A percentile compares a stretch with the other conserved stretches of the same genome.
phyloP scores from a whole-genome alignment of 1,139 yeast species.

The Debaryomyces sp. region DNA sequence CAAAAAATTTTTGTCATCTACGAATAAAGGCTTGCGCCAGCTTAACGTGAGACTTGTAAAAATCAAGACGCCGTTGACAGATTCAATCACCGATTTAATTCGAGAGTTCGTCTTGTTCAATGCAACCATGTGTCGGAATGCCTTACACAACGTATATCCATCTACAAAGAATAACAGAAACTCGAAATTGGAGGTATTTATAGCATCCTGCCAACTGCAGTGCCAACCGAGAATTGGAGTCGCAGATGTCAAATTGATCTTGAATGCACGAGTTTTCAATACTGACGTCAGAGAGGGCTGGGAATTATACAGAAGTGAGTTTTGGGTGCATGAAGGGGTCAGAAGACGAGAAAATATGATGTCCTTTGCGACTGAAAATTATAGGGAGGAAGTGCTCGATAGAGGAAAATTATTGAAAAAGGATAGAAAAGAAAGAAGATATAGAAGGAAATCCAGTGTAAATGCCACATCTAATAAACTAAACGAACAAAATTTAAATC shows the following conservation, averaged over 20 bases:
- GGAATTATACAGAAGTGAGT: slow-evolving; percentile 92
- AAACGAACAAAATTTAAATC: slow-evolving; percentile 32
- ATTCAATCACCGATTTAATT: slow-evolving; percentile 48
- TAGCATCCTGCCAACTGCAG: slow-evolving; percentile 47
- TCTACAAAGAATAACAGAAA: slow-evolving; percentile 31
- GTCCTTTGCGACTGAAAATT: slow-evolving; percentile 30
- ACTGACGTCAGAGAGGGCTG: slow-evolving; percentile 90
- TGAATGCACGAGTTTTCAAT: slow-evolving; percentile 79
- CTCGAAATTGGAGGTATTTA: slow-evolving; percentile 44
- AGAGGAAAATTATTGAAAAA: slow-evolving; percentile 33
- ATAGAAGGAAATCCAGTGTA: slow-evolving; percentile 30
- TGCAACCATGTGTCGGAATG: slow-evolving; percentile 27
- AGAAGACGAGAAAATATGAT: slow-evolving; percentile 57
- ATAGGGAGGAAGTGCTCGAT: slow-evolving; percentile 18
- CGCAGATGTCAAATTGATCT: slow-evolving; percentile 65
- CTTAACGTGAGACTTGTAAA: slow-evolving; percentile 78
- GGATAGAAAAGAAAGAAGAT: slow-evolving; percentile 42
- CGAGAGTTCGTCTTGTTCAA: slow-evolving; percentile 41
- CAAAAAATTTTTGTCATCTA: slow-evolving; percentile 70
- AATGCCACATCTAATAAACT: slow-evolving; percentile 14
- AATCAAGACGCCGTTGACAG: slow-evolving; percentile 62
- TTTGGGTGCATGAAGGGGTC: slow-evolving; percentile 86
- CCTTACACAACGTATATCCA: slow-evolving; percentile 42
- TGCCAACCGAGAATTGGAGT: slow-evolving; percentile 51
- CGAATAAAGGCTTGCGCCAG: slow-evolving; percentile 87